Evolutionary conservation across 106 monocot species (phyloP).

Genomic region (Narthecium ossifragum): DNA sequence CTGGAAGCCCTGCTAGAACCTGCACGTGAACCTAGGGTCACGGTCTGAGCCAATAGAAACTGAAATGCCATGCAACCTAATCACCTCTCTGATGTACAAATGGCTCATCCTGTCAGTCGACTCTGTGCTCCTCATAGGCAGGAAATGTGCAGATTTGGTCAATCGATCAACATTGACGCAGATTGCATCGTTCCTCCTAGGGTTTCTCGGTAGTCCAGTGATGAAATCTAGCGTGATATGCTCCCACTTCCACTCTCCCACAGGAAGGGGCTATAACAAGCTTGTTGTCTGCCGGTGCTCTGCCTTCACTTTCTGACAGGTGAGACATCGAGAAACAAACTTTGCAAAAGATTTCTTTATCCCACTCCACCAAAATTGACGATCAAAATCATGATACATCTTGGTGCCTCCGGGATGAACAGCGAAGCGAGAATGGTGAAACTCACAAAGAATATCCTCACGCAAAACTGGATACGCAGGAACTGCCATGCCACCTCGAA

Average conservation of each 20-base stretch:
- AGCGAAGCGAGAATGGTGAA: too few relatives aligned
- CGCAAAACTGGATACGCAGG: too few relatives aligned
- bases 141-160: constrained; percentile 1
- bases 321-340: not conserved
- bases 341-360: not conserved
- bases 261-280: not conserved
- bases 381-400: not conserved
- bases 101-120: not conserved
- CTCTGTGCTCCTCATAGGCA: not conserved
- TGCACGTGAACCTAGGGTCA: not conserved
- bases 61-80: not conserved
- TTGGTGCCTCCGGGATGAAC: not conserved
- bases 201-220: not conserved
- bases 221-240: not conserved
- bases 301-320: not conserved
- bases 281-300: not conserved
- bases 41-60: not conserved
- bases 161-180: constrained; percentile 7
- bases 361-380: not conserved
- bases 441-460: too few relatives aligned
- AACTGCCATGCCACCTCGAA: too few relatives aligned
- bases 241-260: not conserved
- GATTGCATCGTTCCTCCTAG: not conserved
- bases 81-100: not conserved
- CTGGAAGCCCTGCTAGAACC: not conserved